phyloP scores from a whole-genome alignment of 768 basidiomycete genomes.

The Amylocystis lapponica region DNA sequence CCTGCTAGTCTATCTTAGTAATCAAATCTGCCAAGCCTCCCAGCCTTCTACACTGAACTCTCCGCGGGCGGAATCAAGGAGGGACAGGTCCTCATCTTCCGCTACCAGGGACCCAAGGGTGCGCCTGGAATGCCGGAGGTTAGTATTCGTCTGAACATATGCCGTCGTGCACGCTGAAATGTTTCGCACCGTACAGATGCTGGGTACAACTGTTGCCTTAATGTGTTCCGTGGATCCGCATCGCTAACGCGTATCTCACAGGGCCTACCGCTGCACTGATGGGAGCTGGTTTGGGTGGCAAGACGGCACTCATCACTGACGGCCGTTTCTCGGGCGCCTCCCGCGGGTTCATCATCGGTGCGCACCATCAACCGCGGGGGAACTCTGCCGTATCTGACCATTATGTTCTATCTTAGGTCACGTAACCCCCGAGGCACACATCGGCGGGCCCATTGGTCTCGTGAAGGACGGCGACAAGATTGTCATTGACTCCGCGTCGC shows the following conservation, averaged over 20 bases:
- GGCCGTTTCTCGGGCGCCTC: conserved; percentile 87
- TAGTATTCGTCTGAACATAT: conserved; percentile 1
- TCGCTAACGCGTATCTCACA: conserved; percentile 43
- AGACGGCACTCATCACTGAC: conserved; percentile 81
- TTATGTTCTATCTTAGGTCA: conserved; percentile 38
- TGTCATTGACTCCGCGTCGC: conserved; percentile 60
- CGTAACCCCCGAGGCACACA: conserved; percentile 57
- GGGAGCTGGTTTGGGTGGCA: conserved; percentile 74
- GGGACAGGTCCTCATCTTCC: conserved; percentile 74
- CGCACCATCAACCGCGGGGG: conserved; percentile 3
- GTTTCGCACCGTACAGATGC: conserved; percentile 37
- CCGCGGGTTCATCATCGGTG: conserved; percentile 56
- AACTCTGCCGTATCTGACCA: not conserved
- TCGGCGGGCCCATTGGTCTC: conserved; percentile 85
- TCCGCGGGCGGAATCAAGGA: conserved; percentile 69
- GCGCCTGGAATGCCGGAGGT: conserved; percentile 92
- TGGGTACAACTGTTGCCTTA: too few relatives aligned
- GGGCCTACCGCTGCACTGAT: conserved; percentile 83
- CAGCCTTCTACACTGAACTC: conserved; percentile 69
- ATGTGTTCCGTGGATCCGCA: conserved; percentile 1
- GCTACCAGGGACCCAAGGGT: conserved; percentile 87
- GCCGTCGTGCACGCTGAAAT: not conserved
- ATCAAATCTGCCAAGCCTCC: conserved; percentile 37
- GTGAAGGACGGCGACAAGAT: conserved; percentile 80
- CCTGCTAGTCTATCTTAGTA: not conserved